A percentile compares a stretch with the other conserved stretches of the same genome.
These are phyloP conservation scores for Klebsormidium nitens DNA, from an alignment of 139 green algal genomes.

Conservation along the genomic window DNA sequence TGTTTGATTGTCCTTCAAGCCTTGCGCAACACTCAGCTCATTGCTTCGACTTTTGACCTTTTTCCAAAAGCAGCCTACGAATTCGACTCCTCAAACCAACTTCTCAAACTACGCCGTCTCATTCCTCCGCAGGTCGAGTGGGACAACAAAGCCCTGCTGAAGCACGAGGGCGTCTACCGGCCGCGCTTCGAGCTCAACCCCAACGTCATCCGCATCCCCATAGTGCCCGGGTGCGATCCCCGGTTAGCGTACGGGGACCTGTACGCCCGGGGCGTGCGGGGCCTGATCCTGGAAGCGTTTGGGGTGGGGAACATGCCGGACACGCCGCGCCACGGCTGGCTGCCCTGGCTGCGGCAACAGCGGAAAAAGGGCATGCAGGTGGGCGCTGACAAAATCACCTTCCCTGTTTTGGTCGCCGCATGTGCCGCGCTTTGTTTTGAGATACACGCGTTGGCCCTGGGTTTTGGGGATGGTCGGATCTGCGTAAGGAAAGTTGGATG, in stretches of 20 bases:
- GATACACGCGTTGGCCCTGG: too few species aligned
- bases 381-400: too few species aligned
- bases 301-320: constrained; percentile 88
- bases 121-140: constrained; percentile 9
- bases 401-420: too few species aligned
- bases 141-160: neutral
- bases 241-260: constrained; percentile 69
- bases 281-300: constrained; percentile 83
- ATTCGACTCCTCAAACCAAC: too few species aligned
- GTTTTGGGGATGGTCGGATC: too few species aligned
- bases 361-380: constrained; percentile 41
- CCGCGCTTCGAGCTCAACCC: constrained; percentile 61
- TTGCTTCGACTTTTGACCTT: too few species aligned
- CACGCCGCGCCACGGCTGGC: constrained; percentile 53
- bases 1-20: too few species aligned
- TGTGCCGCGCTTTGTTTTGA: too few species aligned
- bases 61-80: too few species aligned
- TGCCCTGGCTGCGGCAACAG: constrained; percentile 76
- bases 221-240: constrained; percentile 75
- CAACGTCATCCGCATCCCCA: constrained; percentile 72
- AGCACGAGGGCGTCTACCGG: constrained; percentile 54
- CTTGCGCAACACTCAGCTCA: too few species aligned
- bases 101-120: too few species aligned
- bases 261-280: constrained; percentile 53
- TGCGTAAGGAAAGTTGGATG: too few species aligned